Evolutionary conservation across 1,284 basidiomycete genomes (phyloP), one percentile per base, ranked within the genome.

Genomic region (Cryptococcus sp.): DNA sequence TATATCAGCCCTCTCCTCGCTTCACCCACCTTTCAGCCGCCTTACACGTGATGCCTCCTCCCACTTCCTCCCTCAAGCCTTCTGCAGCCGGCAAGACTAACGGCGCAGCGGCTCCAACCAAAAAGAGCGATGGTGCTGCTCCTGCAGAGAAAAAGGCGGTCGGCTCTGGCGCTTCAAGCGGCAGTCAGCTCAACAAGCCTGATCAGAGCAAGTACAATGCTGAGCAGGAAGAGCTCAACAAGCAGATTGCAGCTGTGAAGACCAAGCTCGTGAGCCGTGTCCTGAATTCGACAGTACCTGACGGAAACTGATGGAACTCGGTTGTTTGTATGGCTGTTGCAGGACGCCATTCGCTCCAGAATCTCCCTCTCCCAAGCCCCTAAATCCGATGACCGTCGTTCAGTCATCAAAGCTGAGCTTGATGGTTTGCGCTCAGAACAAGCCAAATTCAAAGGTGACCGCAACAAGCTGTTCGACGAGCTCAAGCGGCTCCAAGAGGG

Each of bases 211-310:
- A 79, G 35, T 89, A 89, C 77, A 89, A 94, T 61, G 83, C 83
- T 22, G 91, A 95, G 80, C 92, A 95, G 81, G 86, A 89, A 50
- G 85, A 79, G 66, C 79, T 94, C 67, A 93, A 89, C 79, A 80
- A 83, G 41, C 88, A 93, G 72, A 93, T 96, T 70, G 91, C 92
- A 57, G 83, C 80, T 50, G 78, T 91, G 51, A 91, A 94, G 79
- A 77, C 78, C 40, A 88, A 91, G 80, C 79, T 93, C 63, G 93
- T 93, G 71, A 74, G 90, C 85, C 8, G 10, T 22, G 3, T n/a
- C 16, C 5, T 41, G 3, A 10, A 2, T 35, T 4, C 30, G 30
- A 35, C 8, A 35, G 30, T 4, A 35, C 30, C 7, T 35, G 8
- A 35, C 30, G 30, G 30, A 35, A 35, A 35, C 22, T 22, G 17